phyloP scores from a whole-genome alignment of 352 stramenopile species.

The Pilasporangium apinafurcum region DNA sequence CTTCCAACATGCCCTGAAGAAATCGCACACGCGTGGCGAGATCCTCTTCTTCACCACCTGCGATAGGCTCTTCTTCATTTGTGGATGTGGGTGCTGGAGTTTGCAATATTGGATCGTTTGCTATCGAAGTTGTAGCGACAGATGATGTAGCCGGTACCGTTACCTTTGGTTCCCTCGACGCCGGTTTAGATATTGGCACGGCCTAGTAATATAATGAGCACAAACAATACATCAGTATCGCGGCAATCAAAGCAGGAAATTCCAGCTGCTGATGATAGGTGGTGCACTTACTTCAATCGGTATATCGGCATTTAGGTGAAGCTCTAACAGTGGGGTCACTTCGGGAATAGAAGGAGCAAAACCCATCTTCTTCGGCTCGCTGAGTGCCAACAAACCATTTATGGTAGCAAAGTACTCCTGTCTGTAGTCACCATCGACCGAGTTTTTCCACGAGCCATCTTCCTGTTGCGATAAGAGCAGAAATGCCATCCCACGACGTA shows the following conservation, averaged over 20 bases:
- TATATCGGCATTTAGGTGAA: slow-evolving; percentile 58
- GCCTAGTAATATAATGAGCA: no score
- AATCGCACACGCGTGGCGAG: slow-evolving; percentile 64
- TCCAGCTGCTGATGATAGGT: no score
- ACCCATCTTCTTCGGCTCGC: slow-evolving; percentile 29
- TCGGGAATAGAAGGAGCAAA: slow-evolving; percentile 64
- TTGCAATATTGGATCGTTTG: neutral
- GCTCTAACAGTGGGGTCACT: slow-evolving; percentile 39
- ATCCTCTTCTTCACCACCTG: slow-evolving; percentile 22
- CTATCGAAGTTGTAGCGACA: neutral
- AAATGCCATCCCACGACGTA: slow-evolving; percentile 63
- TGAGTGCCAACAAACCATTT: slow-evolving; percentile 37
- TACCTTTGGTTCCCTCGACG: neutral
- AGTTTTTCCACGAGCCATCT: slow-evolving; percentile 49
- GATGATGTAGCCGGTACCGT: neutral
- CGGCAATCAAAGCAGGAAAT: no score
- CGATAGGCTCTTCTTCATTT: neutral
- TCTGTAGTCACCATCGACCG: slow-evolving; percentile 9
- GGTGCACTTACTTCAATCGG: slow-evolving; percentile 1
- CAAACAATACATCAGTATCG: no score
- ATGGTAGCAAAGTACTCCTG: slow-evolving; percentile 50
- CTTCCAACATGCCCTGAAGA: slow-evolving; percentile 67
- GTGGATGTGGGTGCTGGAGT: slow-evolving; percentile 11
- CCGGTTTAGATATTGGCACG: no score
- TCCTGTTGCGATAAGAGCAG: slow-evolving; percentile 49